Evolutionary conservation across 148 eudicot genomes (phyloP).

Genomic region (Fagopyrum tataricum): DNA sequence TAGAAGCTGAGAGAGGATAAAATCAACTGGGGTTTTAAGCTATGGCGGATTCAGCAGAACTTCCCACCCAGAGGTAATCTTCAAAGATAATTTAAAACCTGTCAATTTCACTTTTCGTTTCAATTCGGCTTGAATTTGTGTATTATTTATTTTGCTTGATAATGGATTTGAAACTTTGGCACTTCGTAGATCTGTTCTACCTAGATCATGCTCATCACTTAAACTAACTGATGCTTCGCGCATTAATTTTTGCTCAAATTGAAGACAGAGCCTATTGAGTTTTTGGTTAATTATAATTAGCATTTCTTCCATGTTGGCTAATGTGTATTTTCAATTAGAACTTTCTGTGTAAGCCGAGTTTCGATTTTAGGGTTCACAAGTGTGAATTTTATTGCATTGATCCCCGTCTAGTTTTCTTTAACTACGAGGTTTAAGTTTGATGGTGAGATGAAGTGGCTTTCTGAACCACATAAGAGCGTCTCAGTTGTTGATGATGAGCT

Average conservation of each 20-base stretch:
- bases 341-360: not conserved
- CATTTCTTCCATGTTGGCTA: not conserved
- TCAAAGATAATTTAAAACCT: not conserved
- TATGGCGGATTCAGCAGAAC: not conserved
- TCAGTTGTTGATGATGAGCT: not conserved
- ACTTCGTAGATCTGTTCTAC: not conserved
- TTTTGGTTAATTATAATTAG: not conserved
- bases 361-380: not conserved
- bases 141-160: not conserved
- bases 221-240: not conserved
- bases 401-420: not conserved
- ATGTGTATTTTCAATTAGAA: not conserved
- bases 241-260: not conserved
- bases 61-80: conserved; percentile 7
- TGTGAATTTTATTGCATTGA: not conserved
- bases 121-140: not conserved
- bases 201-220: not conserved
- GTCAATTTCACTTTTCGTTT: not conserved
- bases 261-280: not conserved
- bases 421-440: not conserved
- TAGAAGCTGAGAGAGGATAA: too few species aligned
- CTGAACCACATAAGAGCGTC: not conserved
- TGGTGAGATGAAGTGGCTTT: not conserved
- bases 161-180: not conserved
- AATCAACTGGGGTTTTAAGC: not conserved